A percentile compares a stretch with the other conserved stretches of the same genome.
These are phyloP conservation scores for Erythrophleum fordii DNA, from an alignment of 306 rosid genomes.

Conservation along the genomic window DNA sequence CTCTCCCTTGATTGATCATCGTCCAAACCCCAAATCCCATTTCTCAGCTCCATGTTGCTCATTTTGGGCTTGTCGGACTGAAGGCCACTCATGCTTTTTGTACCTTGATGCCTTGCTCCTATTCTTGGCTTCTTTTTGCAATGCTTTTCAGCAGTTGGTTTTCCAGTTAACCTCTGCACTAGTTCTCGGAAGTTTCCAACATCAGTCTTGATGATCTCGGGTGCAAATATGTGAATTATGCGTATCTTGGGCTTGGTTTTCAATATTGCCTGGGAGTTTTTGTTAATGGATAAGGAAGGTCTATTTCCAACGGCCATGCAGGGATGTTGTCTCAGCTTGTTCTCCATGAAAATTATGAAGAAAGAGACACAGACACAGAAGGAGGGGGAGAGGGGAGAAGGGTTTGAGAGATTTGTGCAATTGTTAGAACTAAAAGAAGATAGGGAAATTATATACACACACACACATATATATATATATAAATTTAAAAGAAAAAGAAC, in stretches of 20 bases:
- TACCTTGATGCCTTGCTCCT: slow-evolving; percentile 24
- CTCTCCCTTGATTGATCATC: slow-evolving; percentile 35
- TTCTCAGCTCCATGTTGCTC: slow-evolving; percentile 28
- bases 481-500: background rate
- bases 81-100: slow-evolving; percentile 23
- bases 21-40: slow-evolving; percentile 39
- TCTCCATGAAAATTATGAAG: slow-evolving; percentile 45
- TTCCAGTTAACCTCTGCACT: slow-evolving; percentile 87
- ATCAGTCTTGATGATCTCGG: slow-evolving; percentile 87
- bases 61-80: slow-evolving; percentile 29
- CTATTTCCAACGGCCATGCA: slow-evolving; percentile 31
- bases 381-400: background rate
- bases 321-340: slow-evolving; percentile 41
- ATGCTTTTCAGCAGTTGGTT: slow-evolving; percentile 51
- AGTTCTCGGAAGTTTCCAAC: slow-evolving; percentile 79
- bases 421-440: slow-evolving; percentile 9
- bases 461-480: no score
- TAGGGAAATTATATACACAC: slow-evolving; percentile 2
- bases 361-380: slow-evolving; percentile 1
- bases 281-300: slow-evolving; percentile 55
- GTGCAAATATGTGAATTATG: slow-evolving; percentile 89
- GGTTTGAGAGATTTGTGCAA: background rate
- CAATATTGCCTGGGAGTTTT: slow-evolving; percentile 59
- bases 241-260: slow-evolving; percentile 81
- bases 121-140: slow-evolving; percentile 30